A percentile compares a stretch with the other conserved stretches of the same genome.
These are phyloP conservation scores for Clitoria ternatea DNA, from an alignment of 306 rosid genomes.

Conservation along the genomic window DNA sequence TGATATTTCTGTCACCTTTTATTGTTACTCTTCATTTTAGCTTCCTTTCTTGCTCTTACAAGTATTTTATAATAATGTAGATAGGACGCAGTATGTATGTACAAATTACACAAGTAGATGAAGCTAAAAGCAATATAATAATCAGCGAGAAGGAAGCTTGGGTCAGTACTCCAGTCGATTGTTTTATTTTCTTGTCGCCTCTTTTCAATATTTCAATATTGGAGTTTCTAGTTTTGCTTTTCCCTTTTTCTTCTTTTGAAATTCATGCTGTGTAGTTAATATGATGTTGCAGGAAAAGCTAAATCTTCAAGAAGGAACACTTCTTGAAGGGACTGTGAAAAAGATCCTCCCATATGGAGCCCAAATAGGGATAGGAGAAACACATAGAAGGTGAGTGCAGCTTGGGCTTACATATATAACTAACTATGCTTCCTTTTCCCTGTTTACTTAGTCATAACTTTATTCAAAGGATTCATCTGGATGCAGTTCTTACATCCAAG, in stretches of 20 bases:
- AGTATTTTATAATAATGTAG: conserved; percentile 40
- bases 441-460: background rate
- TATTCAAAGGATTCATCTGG: background rate
- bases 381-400: conserved; percentile 71
- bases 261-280: background rate
- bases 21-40: background rate
- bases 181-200: conserved; percentile 5
- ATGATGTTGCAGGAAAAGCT: conserved; percentile 53
- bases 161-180: conserved; percentile 61
- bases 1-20: background rate
- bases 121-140: conserved; percentile 67
- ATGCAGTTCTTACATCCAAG: background rate
- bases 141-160: conserved; percentile 86
- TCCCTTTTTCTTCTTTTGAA: conserved; percentile 10
- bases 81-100: conserved; percentile 67
- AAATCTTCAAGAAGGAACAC: conserved; percentile 77
- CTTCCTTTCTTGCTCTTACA: background rate
- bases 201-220: background rate
- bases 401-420: too few species aligned
- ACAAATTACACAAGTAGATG: conserved; percentile 68
- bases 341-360: conserved; percentile 84
- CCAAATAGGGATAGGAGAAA: conserved; percentile 64
- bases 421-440: background rate
- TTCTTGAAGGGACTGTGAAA: conserved; percentile 77
- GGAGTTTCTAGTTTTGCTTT: background rate